phyloP scores from a whole-genome alignment of 805 yeast species.

The Candida rishiriensis region DNA sequence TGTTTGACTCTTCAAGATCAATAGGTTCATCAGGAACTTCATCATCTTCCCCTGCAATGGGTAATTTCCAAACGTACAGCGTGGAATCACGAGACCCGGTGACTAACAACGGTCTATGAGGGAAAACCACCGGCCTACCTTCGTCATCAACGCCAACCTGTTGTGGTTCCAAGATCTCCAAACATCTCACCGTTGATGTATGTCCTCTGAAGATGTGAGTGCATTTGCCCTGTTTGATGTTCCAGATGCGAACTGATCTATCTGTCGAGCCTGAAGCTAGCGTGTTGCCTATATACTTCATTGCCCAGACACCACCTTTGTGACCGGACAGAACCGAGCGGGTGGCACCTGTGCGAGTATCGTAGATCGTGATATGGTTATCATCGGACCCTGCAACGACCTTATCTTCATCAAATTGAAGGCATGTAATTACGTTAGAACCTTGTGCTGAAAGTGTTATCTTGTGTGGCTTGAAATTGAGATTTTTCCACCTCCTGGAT shows the following conservation, averaged over 20 bases:
- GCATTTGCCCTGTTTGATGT: constrained; percentile 75
- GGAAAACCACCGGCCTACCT: constrained; percentile 53
- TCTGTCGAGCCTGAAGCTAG: constrained; percentile 94
- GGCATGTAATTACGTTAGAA: constrained; percentile 83
- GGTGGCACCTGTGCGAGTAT: constrained; percentile 66
- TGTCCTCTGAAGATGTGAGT: constrained; percentile 92
- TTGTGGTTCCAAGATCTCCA: constrained; percentile 73
- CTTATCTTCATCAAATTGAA: constrained; percentile 87
- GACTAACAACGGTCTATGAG: constrained; percentile 63
- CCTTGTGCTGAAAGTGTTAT: constrained; percentile 68
- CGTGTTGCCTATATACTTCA: constrained; percentile 78
- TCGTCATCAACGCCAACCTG: constrained; percentile 57
- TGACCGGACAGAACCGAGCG: constrained; percentile 71
- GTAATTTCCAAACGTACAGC: constrained; percentile 73
- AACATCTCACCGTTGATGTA: constrained; percentile 87
- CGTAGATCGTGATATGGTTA: constrained; percentile 72
- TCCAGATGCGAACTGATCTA: constrained; percentile 92
- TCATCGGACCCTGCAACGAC: constrained; percentile 94
- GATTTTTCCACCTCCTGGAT: constrained; percentile 75
- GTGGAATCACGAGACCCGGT: constrained; percentile 87
- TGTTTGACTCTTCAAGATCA: constrained; percentile 36
- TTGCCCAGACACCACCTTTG: constrained; percentile 98
- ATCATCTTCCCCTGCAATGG: constrained; percentile 38
- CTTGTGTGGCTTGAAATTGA: constrained; percentile 61
- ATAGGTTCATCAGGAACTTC: constrained; percentile 34